Base-by-base conservation (phyloP, 352 stramenopile species). In the Phytophthora gonapodyides region DNA sequence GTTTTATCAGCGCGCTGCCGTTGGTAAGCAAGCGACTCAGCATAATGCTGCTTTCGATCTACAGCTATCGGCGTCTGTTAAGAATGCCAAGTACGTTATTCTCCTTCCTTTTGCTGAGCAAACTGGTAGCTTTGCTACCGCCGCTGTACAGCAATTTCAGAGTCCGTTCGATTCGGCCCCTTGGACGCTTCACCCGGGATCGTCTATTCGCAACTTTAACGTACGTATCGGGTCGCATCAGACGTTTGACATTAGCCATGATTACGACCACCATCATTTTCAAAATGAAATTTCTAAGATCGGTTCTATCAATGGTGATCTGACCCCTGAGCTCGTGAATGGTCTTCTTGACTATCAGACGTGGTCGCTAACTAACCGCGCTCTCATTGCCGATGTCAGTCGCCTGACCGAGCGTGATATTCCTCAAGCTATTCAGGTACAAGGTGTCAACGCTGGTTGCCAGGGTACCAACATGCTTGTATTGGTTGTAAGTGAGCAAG, bases 321-420 rank as follows among this genome's bases (percentile, higher is more conserved):
- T 65, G 1, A 61, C 54, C 8, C 58, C 61, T 38, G 34, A 65
- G 36, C 44, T 73, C 1, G n/a, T 8, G 2, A 73, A 73, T 49
- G 59, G 65, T 47, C 55, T 71, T 5, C 55, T 75, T 35, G 46
- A 75, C 37, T 61, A 64, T 16, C 45, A 67, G 6, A 71, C 46
- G 0, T 75, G 52, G 55, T 45, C 34, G 2, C 37, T 46, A 7
- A 59, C 50, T 10, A 61, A 75, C 42, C 67, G 55, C 35, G 34
- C 67, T 17, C 21, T 61, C 0, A 43, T 75, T 36, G 61, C 61
- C n/a, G 56, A 71, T 40, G 38, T 59, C 0, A 50, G 27, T 43
- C 54, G 54, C 11, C 16, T 69, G 0, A 64, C 54, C 0, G 49
- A 71, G 11, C 19, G n/a, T 2, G 58, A 69, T 57, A 35, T 69